Evolutionary conservation across 306 rosid species (phyloP).

Genomic region (Sechiopsis laciniata): DNA sequence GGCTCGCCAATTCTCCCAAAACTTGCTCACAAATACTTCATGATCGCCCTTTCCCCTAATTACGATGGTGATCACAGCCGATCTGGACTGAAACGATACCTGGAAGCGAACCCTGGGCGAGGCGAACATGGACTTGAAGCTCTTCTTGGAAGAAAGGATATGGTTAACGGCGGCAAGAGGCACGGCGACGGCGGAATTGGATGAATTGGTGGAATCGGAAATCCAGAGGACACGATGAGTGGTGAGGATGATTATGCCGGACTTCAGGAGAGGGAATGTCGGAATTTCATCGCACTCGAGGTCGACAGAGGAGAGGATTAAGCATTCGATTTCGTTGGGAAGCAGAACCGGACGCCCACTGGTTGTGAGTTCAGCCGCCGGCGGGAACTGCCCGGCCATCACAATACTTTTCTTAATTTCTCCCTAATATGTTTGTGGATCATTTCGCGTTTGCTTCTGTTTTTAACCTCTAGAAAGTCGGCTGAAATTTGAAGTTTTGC

Average conservation of each 20-base stretch:
- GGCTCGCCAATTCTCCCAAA: constrained; percentile 77
- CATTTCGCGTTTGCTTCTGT: too few species aligned
- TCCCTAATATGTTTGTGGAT: too few species aligned
- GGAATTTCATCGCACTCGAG: constrained; percentile 65
- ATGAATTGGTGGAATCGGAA: constrained; percentile 31
- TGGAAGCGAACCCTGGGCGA: constrained; percentile 84
- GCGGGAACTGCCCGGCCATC: constrained; percentile 51
- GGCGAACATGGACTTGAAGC: constrained; percentile 63
- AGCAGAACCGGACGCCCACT: constrained; percentile 81
- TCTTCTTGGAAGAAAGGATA: constrained; percentile 63
- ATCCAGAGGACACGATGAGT: constrained; percentile 85
- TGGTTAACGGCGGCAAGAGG: constrained; percentile 55
- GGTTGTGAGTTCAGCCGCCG: constrained; percentile 54
- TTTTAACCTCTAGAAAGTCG: too few species aligned
- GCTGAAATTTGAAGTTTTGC: too few species aligned
- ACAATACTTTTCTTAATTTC: background rate
- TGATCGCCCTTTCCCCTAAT: constrained; percentile 77
- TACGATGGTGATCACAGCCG: constrained; percentile 56
- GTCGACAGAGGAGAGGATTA: constrained; percentile 70
- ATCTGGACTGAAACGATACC: constrained; percentile 46
- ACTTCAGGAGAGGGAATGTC: constrained; percentile 61
- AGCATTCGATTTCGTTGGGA: constrained; percentile 63
- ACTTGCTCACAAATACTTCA: constrained; percentile 59
- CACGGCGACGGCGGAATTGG: constrained; percentile 29
- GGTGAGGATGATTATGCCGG: constrained; percentile 80